Conservation (phyloP, 2,329 filamentous ascomycete genomes). For the Verticillium nonalfalfae region DNA sequence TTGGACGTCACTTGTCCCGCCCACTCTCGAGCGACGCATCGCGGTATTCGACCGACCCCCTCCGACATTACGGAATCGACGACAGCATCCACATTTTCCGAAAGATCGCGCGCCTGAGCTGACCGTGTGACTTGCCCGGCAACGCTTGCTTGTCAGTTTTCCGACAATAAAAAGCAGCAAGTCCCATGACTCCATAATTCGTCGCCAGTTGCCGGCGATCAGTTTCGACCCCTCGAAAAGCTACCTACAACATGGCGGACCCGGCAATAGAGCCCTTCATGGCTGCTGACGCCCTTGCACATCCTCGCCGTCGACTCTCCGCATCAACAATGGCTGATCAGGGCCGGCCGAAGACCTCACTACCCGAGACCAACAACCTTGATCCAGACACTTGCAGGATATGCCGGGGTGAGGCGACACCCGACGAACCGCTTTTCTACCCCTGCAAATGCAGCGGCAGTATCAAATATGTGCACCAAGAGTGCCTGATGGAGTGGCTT, state of each 20-base stretch:
- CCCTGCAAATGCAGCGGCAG: conserved; percentile 99
- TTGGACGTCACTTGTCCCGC: neutral
- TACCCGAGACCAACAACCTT: conserved; percentile 2
- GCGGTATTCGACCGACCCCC: neutral
- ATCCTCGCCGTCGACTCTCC: conserved; percentile 18
- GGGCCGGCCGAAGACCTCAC: conserved; percentile 3
- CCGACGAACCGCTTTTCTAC: conserved; percentile 84
- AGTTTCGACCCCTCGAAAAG: neutral
- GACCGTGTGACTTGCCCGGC: neutral
- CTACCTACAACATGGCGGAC: conserved; percentile 13
- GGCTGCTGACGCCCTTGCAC: conserved; percentile 17
- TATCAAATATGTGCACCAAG: conserved; percentile 97
- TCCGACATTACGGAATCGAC: neutral
- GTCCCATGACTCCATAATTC: conserved; percentile 8
- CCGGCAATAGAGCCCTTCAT: conserved; percentile 15
- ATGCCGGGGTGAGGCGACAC: conserved; percentile 81
- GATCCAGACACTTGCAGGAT: conserved; percentile 90
- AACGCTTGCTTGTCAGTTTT: neutral
- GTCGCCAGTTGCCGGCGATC: neutral
- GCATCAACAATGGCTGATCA: conserved; percentile 4
- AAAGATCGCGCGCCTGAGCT: neutral
- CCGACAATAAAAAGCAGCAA: neutral
- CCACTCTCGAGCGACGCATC: neutral
- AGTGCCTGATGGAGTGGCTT: conserved; percentile 97
- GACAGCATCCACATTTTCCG: neutral